Conservation (phyloP, 2,329 filamentous ascomycete genomes). For the Lasiodiplodia theobromae region DNA sequence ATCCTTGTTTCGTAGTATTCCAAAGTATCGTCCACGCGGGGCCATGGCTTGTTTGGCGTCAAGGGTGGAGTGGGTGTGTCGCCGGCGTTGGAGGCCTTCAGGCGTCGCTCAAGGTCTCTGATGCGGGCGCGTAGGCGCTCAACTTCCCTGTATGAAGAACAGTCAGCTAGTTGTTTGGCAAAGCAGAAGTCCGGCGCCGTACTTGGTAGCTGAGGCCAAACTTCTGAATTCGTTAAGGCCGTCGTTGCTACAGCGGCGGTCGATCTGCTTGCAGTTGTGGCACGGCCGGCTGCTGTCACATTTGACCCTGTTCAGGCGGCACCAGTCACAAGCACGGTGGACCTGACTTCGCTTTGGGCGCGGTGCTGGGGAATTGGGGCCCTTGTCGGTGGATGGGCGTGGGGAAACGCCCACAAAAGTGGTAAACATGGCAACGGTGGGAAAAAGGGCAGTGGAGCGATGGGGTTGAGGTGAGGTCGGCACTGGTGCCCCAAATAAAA, state of each 20-base stretch:
- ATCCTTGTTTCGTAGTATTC: conserved; percentile 9
- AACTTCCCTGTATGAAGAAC: conserved; percentile 45
- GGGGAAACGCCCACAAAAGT: conserved; percentile 29
- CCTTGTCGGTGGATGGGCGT: neutral
- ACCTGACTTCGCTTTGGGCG: conserved; percentile 41
- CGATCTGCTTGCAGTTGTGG: conserved; percentile 48
- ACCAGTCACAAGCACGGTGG: conserved; percentile 50
- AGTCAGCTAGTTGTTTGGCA: conserved; percentile 14
- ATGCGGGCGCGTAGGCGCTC: conserved; percentile 46
- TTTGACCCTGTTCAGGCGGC: conserved; percentile 52
- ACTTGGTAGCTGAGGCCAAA: conserved; percentile 39
- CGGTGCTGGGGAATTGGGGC: neutral
- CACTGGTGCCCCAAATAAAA: conserved; percentile 2
- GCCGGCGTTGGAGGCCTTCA: conserved; percentile 7
- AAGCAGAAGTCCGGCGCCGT: conserved; percentile 30
- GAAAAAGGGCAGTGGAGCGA: neutral
- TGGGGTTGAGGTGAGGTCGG: neutral
- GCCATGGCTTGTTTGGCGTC: neutral
- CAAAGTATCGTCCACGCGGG: neutral
- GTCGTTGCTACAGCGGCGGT: conserved; percentile 47
- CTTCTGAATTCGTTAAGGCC: conserved; percentile 36
- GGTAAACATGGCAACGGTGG: conserved; percentile 29
- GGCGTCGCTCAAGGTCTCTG: conserved; percentile 41
- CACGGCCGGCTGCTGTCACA: conserved; percentile 52
- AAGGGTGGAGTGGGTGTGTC: neutral